Evolutionary conservation across 345 rosid genomes (phyloP), one percentile per base, ranked within the genome.

Genomic region (Eucalyptus victrix): DNA sequence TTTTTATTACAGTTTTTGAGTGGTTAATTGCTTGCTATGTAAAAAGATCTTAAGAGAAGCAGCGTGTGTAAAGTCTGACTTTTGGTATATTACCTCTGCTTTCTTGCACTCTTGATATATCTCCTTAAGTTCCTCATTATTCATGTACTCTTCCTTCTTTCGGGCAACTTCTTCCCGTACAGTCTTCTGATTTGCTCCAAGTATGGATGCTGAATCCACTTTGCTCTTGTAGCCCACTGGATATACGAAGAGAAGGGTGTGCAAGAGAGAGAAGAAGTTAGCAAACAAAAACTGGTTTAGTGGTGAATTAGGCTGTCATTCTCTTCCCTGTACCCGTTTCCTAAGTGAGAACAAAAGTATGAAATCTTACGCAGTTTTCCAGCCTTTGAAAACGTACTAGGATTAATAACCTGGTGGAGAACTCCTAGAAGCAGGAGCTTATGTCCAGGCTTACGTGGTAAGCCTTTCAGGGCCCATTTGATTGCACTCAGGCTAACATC

Each of bases 381-480:
- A 92, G 93, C 90, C 80, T 62, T 89, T 92, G 94, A 91, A 76
- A 94, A 94, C 95, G 87, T 94, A 92, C 94, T 94, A 88, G 96
- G 97, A 89, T 90, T 96, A 93, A 87, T 92, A 94, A 95, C 92
- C 94, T 94, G 96, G 92, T 92, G 96, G 89, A 96, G 92, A 89
- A 93, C 90, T 86, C 91, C 94, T 6, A 92, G 81, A n/a, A 95
- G 89, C 50, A 90, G 72, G n/a, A 95, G 89, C 58, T 89, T 91
- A 88, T 94, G 95, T 51, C 95, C 93, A 24, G 94, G 91, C 90
- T 95, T 91, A 87, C 92, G 93, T 50, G 91, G 89, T 58, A 92
- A 91, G 90, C 90, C 90, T 12, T 89, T 54, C 51, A 91, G 87
- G 67, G 92, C 90, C 87, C 89, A 86, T 87, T 37, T 19, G 67